phyloP scores from a whole-genome alignment of 768 basidiomycete genomes.

The Mycena latifolia region DNA sequence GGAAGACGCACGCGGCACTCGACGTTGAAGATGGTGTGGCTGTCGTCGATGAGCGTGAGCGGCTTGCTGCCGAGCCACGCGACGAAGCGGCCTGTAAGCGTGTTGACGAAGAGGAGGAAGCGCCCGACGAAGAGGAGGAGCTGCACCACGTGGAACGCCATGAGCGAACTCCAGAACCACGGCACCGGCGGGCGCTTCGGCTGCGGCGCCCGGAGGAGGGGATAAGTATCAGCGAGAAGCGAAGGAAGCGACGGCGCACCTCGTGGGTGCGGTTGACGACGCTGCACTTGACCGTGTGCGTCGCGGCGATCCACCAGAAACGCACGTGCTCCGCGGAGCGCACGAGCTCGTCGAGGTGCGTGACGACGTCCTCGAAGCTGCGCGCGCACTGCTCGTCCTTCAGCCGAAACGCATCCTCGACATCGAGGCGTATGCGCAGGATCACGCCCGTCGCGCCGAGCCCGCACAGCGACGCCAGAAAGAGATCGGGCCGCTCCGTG shows the following conservation, averaged over 20 bases:
- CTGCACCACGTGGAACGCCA: constrained; percentile 90
- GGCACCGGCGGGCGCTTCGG: constrained; percentile 61
- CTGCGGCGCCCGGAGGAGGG: too few relatives aligned
- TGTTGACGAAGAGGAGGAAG: constrained; percentile 51
- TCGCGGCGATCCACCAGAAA: constrained; percentile 95
- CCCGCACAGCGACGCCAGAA: constrained; percentile 91
- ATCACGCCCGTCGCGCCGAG: constrained; percentile 93
- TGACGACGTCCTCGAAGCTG: constrained; percentile 71
- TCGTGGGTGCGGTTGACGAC: constrained; percentile 82
- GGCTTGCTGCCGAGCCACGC: constrained; percentile 75
- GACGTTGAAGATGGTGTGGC: constrained; percentile 90
- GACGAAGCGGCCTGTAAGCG: constrained; percentile 71
- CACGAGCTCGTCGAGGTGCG: constrained; percentile 65
- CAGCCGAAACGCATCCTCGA: constrained; percentile 79
- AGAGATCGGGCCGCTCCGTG: constrained; percentile 77
- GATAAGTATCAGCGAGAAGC: too few relatives aligned
- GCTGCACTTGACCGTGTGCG: constrained; percentile 78
- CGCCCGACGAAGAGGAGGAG: constrained; percentile 85
- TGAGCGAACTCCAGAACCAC: constrained; percentile 79
- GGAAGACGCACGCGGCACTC: constrained; percentile 93
- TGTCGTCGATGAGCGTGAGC: constrained; percentile 78
- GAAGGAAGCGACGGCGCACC: constrained; percentile 62
- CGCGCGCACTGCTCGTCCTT: too few relatives aligned
- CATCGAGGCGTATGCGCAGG: constrained; percentile 78
- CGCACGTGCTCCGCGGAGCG: constrained; percentile 87